These are phyloP conservation scores for Hypsizygus marmoreus DNA, from an alignment of 768 basidiomycete genomes.

Conservation along the genomic window DNA sequence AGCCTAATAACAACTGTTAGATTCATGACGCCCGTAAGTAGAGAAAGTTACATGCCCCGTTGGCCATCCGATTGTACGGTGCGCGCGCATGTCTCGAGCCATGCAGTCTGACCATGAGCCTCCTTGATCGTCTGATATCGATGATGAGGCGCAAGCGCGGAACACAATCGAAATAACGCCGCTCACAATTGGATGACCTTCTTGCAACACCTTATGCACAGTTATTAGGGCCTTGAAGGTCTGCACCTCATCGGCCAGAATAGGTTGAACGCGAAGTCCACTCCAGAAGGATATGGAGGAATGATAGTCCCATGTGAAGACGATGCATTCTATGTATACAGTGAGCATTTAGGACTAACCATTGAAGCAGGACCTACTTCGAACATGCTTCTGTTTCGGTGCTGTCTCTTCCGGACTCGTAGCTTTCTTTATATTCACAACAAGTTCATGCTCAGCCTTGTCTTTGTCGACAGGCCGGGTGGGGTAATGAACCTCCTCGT, in stretches of 20 bases:
- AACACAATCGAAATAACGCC: constrained; percentile 3
- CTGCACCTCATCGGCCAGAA: constrained; percentile 95
- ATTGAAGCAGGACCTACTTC: constrained; percentile 63
- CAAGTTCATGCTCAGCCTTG: constrained; percentile 93
- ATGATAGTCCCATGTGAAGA: constrained; percentile 99
- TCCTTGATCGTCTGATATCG: constrained; percentile 87
- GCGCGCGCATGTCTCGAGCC: constrained; percentile 96
- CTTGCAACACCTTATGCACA: constrained; percentile 97
- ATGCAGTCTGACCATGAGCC: constrained; percentile 93
- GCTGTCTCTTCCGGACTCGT: constrained; percentile 94
- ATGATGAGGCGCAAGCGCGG: constrained; percentile 7
- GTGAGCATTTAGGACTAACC: constrained; percentile 10
- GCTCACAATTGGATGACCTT: constrained; percentile 90
- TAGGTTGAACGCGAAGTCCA: constrained; percentile 93
- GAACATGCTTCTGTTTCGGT: constrained; percentile 98
- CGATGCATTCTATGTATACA: constrained; percentile 81
- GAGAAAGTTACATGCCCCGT: constrained; percentile 54
- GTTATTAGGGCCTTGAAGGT: constrained; percentile 98
- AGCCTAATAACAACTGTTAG: constrained; percentile 54
- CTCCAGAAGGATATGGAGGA: constrained; percentile 98
- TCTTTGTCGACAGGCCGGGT: constrained; percentile 98
- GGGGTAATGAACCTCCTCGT: constrained; percentile 89
- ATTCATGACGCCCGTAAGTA: background rate
- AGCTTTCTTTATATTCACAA: constrained; percentile 97
- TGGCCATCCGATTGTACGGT: constrained; percentile 79